Percentiles rank a stretch among this genome's conserved stretches.
phyloP scores from a whole-genome alignment of 2,329 filamentous ascomycete species.

The Diaporthe destruens region DNA sequence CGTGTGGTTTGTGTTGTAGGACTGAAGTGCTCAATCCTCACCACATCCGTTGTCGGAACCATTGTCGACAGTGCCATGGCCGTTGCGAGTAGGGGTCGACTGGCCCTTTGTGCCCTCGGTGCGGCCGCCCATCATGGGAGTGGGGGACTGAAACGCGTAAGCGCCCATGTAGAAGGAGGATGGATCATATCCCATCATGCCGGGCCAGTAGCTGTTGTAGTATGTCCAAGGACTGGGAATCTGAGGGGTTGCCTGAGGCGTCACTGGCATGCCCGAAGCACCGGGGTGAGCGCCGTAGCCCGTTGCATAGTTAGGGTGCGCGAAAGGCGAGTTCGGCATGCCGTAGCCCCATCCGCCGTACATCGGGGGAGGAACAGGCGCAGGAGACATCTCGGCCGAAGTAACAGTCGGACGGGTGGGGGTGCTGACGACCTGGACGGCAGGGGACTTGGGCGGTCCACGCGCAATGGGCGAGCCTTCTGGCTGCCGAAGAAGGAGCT shows the following conservation, averaged over 20 bases:
- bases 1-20: not conserved
- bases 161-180: constrained; percentile 33
- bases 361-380: constrained; percentile 34
- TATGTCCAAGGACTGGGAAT: constrained; percentile 39
- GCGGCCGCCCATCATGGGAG: constrained; percentile 27
- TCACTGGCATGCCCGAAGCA: constrained; percentile 31
- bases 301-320: constrained; percentile 13
- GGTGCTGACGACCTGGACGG: constrained; percentile 29
- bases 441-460: constrained; percentile 15
- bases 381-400: constrained; percentile 33
- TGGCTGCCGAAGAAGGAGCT: constrained; percentile 27
- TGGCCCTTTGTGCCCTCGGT: constrained; percentile 7
- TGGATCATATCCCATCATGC: constrained; percentile 35
- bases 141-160: constrained; percentile 32
- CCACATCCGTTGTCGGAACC: not conserved
- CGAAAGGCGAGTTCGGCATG: constrained; percentile 32
- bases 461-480: constrained; percentile 25
- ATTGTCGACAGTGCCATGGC: not conserved
- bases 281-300: constrained; percentile 14
- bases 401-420: constrained; percentile 24
- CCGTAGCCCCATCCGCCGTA: constrained; percentile 29
- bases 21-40: not conserved
- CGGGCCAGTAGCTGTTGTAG: constrained; percentile 39
- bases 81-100: constrained; percentile 33
- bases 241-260: constrained; percentile 36